Percentiles rank a stretch among this genome's conserved stretches.
Evolutionary conservation across 441 rosid genomes (phyloP).

Genomic region (Populus trichocarpa): DNA sequence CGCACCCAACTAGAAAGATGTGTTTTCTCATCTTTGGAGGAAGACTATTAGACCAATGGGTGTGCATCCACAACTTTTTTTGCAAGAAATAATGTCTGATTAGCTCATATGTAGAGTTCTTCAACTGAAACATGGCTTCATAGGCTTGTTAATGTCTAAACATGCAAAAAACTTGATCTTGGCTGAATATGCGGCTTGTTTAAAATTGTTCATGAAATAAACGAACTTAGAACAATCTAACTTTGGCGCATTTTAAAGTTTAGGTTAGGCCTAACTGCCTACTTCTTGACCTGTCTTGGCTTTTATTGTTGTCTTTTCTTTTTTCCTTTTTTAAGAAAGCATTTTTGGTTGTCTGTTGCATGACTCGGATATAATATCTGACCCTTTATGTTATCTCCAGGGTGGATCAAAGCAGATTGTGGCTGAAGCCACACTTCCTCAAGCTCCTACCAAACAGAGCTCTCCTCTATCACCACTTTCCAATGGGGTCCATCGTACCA

Average conservation of each 20-base stretch:
- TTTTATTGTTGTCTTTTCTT: neutral
- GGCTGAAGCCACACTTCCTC: conserved; percentile 35
- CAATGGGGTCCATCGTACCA: conserved; percentile 33
- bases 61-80: neutral
- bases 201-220: neutral
- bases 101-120: neutral
- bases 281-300: neutral
- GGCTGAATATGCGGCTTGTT: neutral
- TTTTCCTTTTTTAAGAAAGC: neutral
- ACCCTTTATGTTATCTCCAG: conserved; percentile 28
- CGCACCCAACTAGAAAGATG: neutral
- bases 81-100: neutral
- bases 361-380: neutral
- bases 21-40: neutral
- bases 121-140: neutral
- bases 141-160: neutral
- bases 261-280: neutral
- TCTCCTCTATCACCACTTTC: conserved; percentile 36
- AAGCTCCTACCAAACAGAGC: conserved; percentile 33
- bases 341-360: neutral
- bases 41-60: neutral
- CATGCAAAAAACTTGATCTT: neutral
- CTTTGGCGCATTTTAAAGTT: neutral
- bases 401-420: conserved; percentile 67
- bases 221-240: neutral